Evolutionary conservation across 1,139 yeast species (phyloP).

Genomic region (Suhomyces wounanorum): DNA sequence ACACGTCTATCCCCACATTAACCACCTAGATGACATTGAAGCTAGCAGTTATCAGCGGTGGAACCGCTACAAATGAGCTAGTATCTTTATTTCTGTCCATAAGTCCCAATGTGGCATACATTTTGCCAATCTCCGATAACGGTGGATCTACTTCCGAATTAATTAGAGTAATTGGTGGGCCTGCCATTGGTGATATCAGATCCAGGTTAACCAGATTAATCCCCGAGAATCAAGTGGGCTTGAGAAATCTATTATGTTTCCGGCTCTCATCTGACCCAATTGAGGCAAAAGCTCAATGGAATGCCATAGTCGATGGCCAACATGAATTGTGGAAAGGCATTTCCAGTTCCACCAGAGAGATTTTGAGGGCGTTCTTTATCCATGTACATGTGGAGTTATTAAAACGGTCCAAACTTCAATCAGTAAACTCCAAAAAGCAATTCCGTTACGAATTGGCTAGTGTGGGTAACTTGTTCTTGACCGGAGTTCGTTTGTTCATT

Average conservation of each 20-base stretch:
- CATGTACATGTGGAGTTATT: constrained; percentile 78
- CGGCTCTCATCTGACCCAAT: constrained; percentile 57
- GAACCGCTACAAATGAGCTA: constrained; percentile 72
- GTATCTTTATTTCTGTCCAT: constrained; percentile 49
- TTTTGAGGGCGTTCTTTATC: constrained; percentile 73
- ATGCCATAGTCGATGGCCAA: constrained; percentile 72
- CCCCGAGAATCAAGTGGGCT: constrained; percentile 45
- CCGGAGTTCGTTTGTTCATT: constrained; percentile 79
- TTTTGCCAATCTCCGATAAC: constrained; percentile 86
- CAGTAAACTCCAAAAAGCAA: constrained; percentile 42
- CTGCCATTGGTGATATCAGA: constrained; percentile 91
- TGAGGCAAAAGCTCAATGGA: constrained; percentile 74
- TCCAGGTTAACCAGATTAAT: constrained; percentile 79
- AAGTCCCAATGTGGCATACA: constrained; percentile 53
- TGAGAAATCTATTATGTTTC: constrained; percentile 56
- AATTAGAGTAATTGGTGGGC: constrained; percentile 88
- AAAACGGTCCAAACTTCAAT: constrained; percentile 59
- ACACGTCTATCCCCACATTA: neutral
- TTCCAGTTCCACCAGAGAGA: constrained; percentile 66
- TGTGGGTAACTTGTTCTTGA: constrained; percentile 79
- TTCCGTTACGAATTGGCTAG: constrained; percentile 79
- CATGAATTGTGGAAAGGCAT: constrained; percentile 69
- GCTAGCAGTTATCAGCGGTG: constrained; percentile 64
- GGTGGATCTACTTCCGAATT: constrained; percentile 96
- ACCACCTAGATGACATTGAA: constrained; percentile 7